Percentiles rank a stretch among this genome's conserved stretches.
phyloP scores from a whole-genome alignment of 2,329 filamentous ascomycete genomes.

The Rutstroemia sp. region DNA sequence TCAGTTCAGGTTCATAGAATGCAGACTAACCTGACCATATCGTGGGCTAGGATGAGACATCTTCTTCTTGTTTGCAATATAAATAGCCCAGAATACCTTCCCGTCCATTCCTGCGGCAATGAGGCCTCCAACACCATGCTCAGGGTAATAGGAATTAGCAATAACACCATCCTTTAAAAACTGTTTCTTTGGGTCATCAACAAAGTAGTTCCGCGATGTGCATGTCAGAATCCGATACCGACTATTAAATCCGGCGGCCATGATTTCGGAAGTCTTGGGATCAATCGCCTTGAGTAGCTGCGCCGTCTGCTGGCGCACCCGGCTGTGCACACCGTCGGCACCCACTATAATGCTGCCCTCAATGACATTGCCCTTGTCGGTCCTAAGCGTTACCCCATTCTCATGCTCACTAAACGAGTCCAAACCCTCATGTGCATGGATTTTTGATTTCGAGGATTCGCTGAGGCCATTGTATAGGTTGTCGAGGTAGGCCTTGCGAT shows the following conservation, averaged over 20 bases:
- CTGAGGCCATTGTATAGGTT: conserved; percentile 1
- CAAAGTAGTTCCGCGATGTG: background rate
- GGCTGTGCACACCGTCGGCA: conserved; percentile 23
- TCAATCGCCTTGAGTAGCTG: background rate
- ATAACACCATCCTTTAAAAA: background rate
- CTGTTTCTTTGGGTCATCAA: background rate
- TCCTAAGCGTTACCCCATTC: background rate
- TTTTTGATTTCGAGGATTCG: background rate
- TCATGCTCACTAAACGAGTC: conserved; percentile 1
- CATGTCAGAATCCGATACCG: background rate
- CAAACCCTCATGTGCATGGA: background rate
- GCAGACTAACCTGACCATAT: conserved; percentile 2
- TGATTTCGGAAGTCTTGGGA: background rate
- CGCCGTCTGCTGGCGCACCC: conserved; percentile 26
- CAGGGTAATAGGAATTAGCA: background rate
- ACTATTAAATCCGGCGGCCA: background rate
- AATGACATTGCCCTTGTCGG: conserved; percentile 2
- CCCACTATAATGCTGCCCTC: conserved; percentile 18
- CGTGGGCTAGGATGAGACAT: background rate
- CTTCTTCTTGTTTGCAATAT: background rate
- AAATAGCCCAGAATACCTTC: conserved; percentile 1
- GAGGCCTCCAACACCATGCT: background rate
- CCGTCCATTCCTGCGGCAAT: conserved; percentile 1
- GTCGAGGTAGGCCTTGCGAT: background rate
- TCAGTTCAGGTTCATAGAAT: background rate